phyloP scores from a whole-genome alignment of 2,329 filamentous ascomycete genomes.

The Coleophoma cylindrospora region DNA sequence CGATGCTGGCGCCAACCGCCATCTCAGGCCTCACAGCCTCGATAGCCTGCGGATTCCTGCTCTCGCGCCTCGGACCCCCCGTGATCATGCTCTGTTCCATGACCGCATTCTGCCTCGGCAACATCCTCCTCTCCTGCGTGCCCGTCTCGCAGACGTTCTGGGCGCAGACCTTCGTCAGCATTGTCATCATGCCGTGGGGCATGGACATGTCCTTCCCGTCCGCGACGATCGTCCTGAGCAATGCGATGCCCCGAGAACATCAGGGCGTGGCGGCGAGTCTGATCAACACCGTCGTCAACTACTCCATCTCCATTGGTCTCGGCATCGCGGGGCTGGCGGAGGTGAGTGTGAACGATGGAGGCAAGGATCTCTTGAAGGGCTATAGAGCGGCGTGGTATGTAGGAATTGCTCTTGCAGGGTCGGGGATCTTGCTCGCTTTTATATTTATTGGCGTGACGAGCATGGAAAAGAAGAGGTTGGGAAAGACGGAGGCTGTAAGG shows the following conservation, averaged over 20 bases:
- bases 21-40: conserved; percentile 19
- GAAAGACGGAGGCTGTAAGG: neutral
- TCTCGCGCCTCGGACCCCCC: conserved; percentile 18
- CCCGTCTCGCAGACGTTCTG: conserved; percentile 45
- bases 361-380: conserved; percentile 25
- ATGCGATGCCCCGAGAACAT: conserved; percentile 39
- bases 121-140: conserved; percentile 14
- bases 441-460: conserved; percentile 1
- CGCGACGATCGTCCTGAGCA: conserved; percentile 48
- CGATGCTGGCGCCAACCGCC: conserved; percentile 16
- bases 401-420: conserved; percentile 29
- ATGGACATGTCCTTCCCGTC: conserved; percentile 55
- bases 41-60: conserved; percentile 22
- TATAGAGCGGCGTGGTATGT: conserved; percentile 36
- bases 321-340: conserved; percentile 39
- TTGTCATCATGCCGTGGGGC: conserved; percentile 47
- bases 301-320: conserved; percentile 36
- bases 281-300: conserved; percentile 39
- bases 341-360: conserved; percentile 11
- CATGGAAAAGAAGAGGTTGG: conserved; percentile 5
- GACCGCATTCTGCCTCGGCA: conserved; percentile 23
- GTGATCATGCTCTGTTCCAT: conserved; percentile 25
- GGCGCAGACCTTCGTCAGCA: conserved; percentile 54
- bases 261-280: conserved; percentile 46
- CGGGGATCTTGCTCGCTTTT: conserved; percentile 31